phyloP scores from a whole-genome alignment of 768 basidiomycete genomes.

The Lactarius trivialis region DNA sequence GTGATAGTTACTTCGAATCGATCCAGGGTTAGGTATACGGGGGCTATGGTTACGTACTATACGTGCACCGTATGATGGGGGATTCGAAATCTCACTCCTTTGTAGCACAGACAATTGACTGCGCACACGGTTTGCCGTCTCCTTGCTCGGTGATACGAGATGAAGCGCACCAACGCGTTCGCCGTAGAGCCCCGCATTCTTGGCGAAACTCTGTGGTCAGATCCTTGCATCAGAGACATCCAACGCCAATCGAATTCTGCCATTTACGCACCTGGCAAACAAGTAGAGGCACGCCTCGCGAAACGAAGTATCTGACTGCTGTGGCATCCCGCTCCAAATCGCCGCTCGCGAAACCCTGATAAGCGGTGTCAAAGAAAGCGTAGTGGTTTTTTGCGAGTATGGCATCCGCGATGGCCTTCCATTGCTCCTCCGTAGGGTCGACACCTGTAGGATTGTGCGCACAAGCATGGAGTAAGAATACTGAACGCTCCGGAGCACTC shows the following conservation, averaged over 20 bases:
- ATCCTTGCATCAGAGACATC: background rate
- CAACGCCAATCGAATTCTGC: background rate
- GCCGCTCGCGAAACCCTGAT: conserved; percentile 95
- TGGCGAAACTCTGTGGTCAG: conserved; percentile 78
- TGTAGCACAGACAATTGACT: conserved; percentile 90
- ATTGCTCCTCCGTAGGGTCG: conserved; percentile 85
- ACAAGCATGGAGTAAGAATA: conserved; percentile 88
- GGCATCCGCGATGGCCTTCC: conserved; percentile 67
- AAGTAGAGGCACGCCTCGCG: conserved; percentile 64
- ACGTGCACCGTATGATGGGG: conserved; percentile 86
- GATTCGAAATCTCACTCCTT: conserved; percentile 93
- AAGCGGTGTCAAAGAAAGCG: conserved; percentile 93
- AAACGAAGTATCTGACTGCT: conserved; percentile 84
- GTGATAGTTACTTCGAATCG: conserved; percentile 4
- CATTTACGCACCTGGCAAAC: conserved; percentile 70
- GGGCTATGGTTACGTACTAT: conserved; percentile 45
- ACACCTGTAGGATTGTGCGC: conserved; percentile 98
- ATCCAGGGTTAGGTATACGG: background rate
- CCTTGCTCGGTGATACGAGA: conserved; percentile 57
- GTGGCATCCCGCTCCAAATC: conserved; percentile 87
- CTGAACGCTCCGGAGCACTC: conserved; percentile 65
- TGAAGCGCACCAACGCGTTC: conserved; percentile 95
- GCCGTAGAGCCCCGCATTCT: conserved; percentile 93
- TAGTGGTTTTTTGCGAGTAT: conserved; percentile 72
- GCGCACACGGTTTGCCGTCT: conserved; percentile 65